phyloP scores from a whole-genome alignment of 345 rosid genomes.

The Microcos paniculata region DNA sequence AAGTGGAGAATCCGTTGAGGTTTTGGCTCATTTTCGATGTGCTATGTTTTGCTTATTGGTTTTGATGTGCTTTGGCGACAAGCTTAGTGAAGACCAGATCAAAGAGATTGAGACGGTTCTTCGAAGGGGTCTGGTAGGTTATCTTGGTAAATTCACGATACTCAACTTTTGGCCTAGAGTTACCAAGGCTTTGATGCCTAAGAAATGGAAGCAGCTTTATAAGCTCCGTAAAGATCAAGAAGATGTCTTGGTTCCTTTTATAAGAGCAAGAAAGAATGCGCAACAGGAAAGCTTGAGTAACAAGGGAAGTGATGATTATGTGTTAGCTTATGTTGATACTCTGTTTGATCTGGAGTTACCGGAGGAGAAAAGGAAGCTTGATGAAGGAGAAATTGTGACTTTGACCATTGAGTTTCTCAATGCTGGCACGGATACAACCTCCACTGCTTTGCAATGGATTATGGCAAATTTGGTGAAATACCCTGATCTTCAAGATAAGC shows the following conservation, averaged over 20 bases:
- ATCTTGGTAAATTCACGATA: background rate
- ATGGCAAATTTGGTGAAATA: constrained; percentile 40
- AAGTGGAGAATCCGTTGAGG: background rate
- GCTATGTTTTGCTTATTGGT: constrained; percentile 34
- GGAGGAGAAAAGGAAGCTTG: constrained; percentile 33
- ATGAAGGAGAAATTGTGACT: constrained; percentile 18
- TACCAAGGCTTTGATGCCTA: background rate
- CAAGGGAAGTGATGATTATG: background rate
- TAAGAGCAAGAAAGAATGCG: background rate
- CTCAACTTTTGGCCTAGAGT: background rate
- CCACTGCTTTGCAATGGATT: constrained; percentile 36
- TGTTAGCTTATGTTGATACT: background rate
- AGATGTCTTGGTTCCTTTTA: background rate
- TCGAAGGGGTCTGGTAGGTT: background rate
- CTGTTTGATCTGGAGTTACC: background rate
- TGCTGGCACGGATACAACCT: constrained; percentile 33
- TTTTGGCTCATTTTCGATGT: constrained; percentile 26
- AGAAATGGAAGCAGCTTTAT: background rate
- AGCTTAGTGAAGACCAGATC: background rate
- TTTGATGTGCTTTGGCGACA: constrained; percentile 13
- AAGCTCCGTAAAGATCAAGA: background rate
- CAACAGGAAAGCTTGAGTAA: background rate
- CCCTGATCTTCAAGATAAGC: constrained; percentile 18
- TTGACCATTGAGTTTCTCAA: constrained; percentile 2
- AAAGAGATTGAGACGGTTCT: background rate